Percentiles rank a stretch among this genome's conserved stretches.
These are phyloP conservation scores for Penicillium sp. DNA, from an alignment of 2,329 filamentous ascomycete genomes.

Conservation along the genomic window DNA sequence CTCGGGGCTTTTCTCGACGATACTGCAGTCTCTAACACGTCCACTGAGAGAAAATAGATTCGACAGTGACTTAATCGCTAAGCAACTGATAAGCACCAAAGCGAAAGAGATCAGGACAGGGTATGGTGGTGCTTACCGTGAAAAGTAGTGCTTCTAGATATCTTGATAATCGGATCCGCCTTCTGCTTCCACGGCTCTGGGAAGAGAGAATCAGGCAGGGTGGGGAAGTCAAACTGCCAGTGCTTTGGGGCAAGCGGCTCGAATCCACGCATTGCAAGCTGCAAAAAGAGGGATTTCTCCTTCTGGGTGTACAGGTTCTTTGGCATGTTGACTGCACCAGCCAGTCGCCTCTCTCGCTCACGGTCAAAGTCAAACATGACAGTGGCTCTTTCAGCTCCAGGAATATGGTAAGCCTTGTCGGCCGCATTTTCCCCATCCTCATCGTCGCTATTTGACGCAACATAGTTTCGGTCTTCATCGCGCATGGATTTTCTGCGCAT, in stretches of 20 bases:
- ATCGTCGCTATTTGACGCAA: conserved; percentile 14
- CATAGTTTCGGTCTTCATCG: conserved; percentile 5
- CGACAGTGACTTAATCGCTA: conserved; percentile 57
- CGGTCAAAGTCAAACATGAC: conserved; percentile 34
- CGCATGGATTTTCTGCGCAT: not conserved
- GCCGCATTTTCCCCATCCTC: conserved; percentile 18
- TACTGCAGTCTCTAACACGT: conserved; percentile 56
- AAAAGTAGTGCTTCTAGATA: conserved; percentile 49
- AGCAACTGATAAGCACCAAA: conserved; percentile 4
- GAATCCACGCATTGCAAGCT: conserved; percentile 60
- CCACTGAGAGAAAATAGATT: conserved; percentile 57
- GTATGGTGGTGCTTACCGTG: conserved; percentile 41
- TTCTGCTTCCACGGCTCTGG: conserved; percentile 39
- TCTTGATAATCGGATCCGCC: conserved; percentile 53
- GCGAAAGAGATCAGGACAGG: not conserved
- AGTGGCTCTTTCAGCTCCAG: conserved; percentile 30
- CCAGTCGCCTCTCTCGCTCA: conserved; percentile 41
- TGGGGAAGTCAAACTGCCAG: conserved; percentile 60
- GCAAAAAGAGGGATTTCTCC: conserved; percentile 58
- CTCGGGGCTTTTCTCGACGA: conserved; percentile 42
- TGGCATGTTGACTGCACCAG: conserved; percentile 46
- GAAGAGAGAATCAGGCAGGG: conserved; percentile 60
- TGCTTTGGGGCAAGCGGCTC: conserved; percentile 59
- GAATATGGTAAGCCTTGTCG: conserved; percentile 21
- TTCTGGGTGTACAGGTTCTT: conserved; percentile 55